Percentiles rank a stretch among this genome's conserved stretches.
Evolutionary conservation across 169 alveolate genomes (phyloP).

Genomic region (Haemoproteus tartakovskyi): DNA sequence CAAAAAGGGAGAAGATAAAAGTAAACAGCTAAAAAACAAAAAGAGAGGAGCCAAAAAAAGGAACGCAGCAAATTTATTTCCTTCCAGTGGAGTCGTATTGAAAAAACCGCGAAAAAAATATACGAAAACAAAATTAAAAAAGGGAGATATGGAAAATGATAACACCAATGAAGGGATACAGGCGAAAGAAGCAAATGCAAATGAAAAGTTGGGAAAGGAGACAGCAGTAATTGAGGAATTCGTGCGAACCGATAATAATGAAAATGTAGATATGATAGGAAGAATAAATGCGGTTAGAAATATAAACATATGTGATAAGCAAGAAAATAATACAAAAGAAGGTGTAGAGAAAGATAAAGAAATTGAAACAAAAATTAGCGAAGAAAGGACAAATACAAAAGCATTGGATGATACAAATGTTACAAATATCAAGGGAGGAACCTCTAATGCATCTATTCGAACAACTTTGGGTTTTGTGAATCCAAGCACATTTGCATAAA

Average conservation of each 20-base stretch:
- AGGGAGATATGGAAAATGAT: constrained; percentile 7
- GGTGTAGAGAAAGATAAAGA: not conserved
- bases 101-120: constrained; percentile 61
- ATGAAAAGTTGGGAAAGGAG: no score
- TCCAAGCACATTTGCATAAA: constrained; percentile 49
- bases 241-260: no score
- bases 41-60: constrained; percentile 7
- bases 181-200: no score
- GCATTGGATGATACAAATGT: not conserved
- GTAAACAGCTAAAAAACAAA: constrained; percentile 16
- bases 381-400: not conserved
- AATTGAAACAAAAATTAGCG: not conserved
- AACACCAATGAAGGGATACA: not conserved
- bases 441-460: constrained; percentile 14
- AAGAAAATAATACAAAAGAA: no score
- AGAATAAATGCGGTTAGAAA: no score
- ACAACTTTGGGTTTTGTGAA: constrained; percentile 45
- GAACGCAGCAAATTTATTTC: not conserved
- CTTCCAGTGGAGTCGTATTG: constrained; percentile 16
- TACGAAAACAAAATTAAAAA: constrained; percentile 44
- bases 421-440: constrained; percentile 2
- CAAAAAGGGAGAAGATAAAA: constrained; percentile 19
- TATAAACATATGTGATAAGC: no score
- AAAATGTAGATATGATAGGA: no score
- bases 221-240: no score